Conservation (phyloP, 2,329 filamentous ascomycete genomes). For the Aureobasidium leucospermi region DNA sequence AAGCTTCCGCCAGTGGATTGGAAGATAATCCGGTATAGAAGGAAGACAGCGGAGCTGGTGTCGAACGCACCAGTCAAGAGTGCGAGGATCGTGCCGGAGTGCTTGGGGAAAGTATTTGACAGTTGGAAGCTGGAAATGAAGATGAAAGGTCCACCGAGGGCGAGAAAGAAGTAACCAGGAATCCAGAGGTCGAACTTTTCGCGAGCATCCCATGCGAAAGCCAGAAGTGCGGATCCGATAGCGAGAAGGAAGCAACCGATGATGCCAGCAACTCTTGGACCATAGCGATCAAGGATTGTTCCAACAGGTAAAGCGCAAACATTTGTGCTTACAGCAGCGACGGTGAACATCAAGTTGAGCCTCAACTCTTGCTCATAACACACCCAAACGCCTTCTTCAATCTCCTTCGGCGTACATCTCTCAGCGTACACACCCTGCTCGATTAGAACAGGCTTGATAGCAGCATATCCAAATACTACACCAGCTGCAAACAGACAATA, state of each 20-base stretch:
- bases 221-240: slow-evolving; percentile 64
- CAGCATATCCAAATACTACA: slow-evolving; percentile 76
- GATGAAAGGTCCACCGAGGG: slow-evolving; percentile 43
- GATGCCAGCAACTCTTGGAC: slow-evolving; percentile 68
- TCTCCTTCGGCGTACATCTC: slow-evolving; percentile 50
- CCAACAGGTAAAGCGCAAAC: slow-evolving; percentile 80
- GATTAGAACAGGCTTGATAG: slow-evolving; percentile 73
- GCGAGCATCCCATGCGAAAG: slow-evolving; percentile 51
- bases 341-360: slow-evolving; percentile 88
- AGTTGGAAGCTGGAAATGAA: slow-evolving; percentile 47
- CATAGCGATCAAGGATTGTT: slow-evolving; percentile 74
- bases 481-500: slow-evolving; percentile 74
- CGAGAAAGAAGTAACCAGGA: slow-evolving; percentile 43
- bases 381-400: slow-evolving; percentile 42
- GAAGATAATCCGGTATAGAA: slow-evolving; percentile 41
- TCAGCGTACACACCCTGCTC: slow-evolving; percentile 63
- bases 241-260: slow-evolving; percentile 63
- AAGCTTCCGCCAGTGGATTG: slow-evolving; percentile 36
- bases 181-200: slow-evolving; percentile 60
- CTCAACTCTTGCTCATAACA: slow-evolving; percentile 53
- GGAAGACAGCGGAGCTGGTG: slow-evolving; percentile 42
- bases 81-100: slow-evolving; percentile 42
- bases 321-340: slow-evolving; percentile 81
- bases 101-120: slow-evolving; percentile 44
- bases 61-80: slow-evolving; percentile 46